A percentile compares a stretch with the other conserved stretches of the same genome.
Evolutionary conservation across 1,284 basidiomycete species (phyloP).

Genomic region (Moesziomyces aphidis): DNA sequence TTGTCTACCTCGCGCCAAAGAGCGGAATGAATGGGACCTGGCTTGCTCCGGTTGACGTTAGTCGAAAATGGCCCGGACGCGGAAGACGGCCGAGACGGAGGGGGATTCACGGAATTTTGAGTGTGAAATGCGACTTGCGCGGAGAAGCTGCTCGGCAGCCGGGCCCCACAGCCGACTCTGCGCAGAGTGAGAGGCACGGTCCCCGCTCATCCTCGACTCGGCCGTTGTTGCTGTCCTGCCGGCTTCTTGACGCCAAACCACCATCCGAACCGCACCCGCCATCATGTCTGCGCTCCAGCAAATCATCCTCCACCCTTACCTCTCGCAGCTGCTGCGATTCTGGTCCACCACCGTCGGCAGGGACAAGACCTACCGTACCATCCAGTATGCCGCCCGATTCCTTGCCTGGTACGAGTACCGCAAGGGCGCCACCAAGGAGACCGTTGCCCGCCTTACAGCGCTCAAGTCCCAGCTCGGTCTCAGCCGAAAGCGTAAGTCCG

Average conservation of each 20-base stretch:
- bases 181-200: not conserved
- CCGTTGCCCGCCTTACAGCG: constrained; percentile 67
- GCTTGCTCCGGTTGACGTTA: not conserved
- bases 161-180: not conserved
- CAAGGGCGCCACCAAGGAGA: constrained; percentile 69
- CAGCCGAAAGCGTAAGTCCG: constrained; percentile 68
- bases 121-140: not conserved
- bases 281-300: constrained; percentile 66
- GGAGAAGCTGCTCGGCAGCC: not conserved
- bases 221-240: no score
- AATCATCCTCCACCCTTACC: constrained; percentile 66
- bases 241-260: not conserved
- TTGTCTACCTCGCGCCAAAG: not conserved
- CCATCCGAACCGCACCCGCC: constrained; percentile 2
- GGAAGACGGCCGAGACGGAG: not conserved
- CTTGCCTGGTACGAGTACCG: constrained; percentile 78
- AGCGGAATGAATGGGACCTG: not conserved
- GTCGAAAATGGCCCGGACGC: not conserved
- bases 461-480: constrained; percentile 69
- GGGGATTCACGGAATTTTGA: not conserved
- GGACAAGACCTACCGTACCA: constrained; percentile 82
- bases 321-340: constrained; percentile 65
- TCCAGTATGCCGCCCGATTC: constrained; percentile 93
- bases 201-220: no score
- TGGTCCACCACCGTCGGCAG: constrained; percentile 68